phyloP scores from a whole-genome alignment of 2,329 filamentous ascomycete species.

The Epichloe gansuensis region DNA sequence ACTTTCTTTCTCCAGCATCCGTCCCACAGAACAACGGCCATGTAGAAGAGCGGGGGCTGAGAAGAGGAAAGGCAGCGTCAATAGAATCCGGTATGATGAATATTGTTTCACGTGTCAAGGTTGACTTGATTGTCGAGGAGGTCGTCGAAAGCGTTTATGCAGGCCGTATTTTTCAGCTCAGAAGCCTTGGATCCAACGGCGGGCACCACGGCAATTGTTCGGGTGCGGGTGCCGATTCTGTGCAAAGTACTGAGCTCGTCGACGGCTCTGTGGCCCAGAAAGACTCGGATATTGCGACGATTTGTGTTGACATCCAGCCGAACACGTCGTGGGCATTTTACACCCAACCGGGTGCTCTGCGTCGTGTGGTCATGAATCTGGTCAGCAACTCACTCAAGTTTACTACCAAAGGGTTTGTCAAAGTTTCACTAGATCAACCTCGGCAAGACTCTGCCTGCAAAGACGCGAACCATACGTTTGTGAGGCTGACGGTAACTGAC shows the following conservation, averaged over 20 bases:
- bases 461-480: constrained; percentile 10
- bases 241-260: background rate
- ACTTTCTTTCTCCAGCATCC: constrained; percentile 10
- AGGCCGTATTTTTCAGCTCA: constrained; percentile 27
- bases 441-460: background rate
- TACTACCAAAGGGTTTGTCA: constrained; percentile 27
- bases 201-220: background rate
- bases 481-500: constrained; percentile 40
- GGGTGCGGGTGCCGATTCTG: background rate
- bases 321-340: constrained; percentile 38
- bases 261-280: background rate
- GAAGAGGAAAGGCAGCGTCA: constrained; percentile 1
- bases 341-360: constrained; percentile 38
- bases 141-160: constrained; percentile 35
- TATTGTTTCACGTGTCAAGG: constrained; percentile 15
- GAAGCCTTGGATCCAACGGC: background rate
- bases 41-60: constrained; percentile 4
- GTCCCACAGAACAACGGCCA: constrained; percentile 1
- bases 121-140: constrained; percentile 32
- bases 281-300: constrained; percentile 13
- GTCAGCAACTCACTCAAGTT: constrained; percentile 53
- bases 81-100: constrained; percentile 10
- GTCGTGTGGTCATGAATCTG: constrained; percentile 49
- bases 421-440: constrained; percentile 13
- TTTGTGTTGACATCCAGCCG: constrained; percentile 28